phyloP scores from a whole-genome alignment of 148 eudicot species.

The Nepenthes mirabilis region DNA sequence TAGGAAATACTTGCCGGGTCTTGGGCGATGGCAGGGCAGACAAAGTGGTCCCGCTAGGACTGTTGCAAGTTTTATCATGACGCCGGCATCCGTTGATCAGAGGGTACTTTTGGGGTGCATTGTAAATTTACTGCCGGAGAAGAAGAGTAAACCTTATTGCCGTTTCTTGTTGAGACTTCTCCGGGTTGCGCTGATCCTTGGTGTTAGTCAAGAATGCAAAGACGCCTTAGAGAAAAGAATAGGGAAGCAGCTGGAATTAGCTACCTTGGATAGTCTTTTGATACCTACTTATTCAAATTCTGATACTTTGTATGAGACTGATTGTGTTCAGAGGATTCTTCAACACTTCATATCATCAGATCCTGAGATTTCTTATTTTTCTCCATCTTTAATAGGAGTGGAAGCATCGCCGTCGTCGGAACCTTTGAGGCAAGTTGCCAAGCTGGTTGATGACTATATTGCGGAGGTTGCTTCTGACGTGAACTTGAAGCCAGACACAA shows the following conservation, averaged over 20 bases:
- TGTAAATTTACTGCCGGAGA: constrained; percentile 59
- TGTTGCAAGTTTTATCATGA: constrained; percentile 83
- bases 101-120: constrained; percentile 54
- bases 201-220: constrained; percentile 46
- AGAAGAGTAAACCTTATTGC: constrained; percentile 73
- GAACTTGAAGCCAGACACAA: constrained; percentile 67
- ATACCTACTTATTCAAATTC: constrained; percentile 80
- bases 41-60: constrained; percentile 32
- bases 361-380: constrained; percentile 22
- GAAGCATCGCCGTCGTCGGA: constrained; percentile 47
- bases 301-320: constrained; percentile 70
- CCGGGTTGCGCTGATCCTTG: constrained; percentile 70
- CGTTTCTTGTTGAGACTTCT: constrained; percentile 73
- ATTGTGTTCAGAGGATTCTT: constrained; percentile 69
- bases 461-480: constrained; percentile 96
- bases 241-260: constrained; percentile 77
- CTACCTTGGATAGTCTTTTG: constrained; percentile 59
- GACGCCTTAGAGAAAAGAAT: constrained; percentile 70
- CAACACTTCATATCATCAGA: constrained; percentile 48
- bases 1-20: constrained; percentile 67
- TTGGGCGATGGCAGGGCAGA: constrained; percentile 70
- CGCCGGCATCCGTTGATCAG: constrained; percentile 57
- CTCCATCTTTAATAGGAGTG: constrained; percentile 38
- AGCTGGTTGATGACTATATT: constrained; percentile 64
- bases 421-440: constrained; percentile 62